phyloP scores from a whole-genome alignment of 2,329 filamentous ascomycete genomes.

The Trichoderma sp. region DNA sequence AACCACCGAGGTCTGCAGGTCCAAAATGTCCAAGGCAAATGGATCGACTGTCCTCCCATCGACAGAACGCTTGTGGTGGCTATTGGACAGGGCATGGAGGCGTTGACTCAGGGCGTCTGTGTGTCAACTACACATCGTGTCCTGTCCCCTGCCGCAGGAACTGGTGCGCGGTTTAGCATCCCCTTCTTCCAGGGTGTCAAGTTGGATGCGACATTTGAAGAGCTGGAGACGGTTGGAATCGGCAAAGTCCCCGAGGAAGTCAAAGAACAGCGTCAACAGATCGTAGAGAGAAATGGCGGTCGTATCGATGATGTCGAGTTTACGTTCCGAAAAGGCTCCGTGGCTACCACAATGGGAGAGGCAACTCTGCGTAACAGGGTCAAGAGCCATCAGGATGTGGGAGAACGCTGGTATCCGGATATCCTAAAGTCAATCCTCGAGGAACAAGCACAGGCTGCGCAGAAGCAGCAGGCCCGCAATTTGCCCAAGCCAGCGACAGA shows the following conservation, averaged over 20 bases:
- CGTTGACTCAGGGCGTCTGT: slow-evolving; percentile 79
- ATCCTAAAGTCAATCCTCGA: slow-evolving; percentile 56
- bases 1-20: slow-evolving; percentile 76
- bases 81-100: slow-evolving; percentile 84
- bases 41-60: slow-evolving; percentile 80
- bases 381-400: slow-evolving; percentile 85
- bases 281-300: slow-evolving; percentile 57
- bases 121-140: slow-evolving; percentile 81
- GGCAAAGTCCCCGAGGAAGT: slow-evolving; percentile 61
- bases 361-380: slow-evolving; percentile 80
- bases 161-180: slow-evolving; percentile 72
- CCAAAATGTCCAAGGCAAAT: slow-evolving; percentile 73
- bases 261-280: slow-evolving; percentile 56
- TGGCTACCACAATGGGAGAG: slow-evolving; percentile 70
- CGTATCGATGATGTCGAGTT: slow-evolving; percentile 78
- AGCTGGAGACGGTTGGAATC: slow-evolving; percentile 63
- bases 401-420: slow-evolving; percentile 75
- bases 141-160: slow-evolving; percentile 66
- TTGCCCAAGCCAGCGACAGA: slow-evolving; percentile 13
- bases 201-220: slow-evolving; percentile 75
- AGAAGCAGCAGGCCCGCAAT: slow-evolving; percentile 27
- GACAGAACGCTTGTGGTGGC: slow-evolving; percentile 78
- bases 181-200: slow-evolving; percentile 88
- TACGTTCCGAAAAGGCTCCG: slow-evolving; percentile 71
- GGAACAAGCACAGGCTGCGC: slow-evolving; percentile 50